These are phyloP conservation scores for Xerophyta viscosa DNA, from an alignment of 106 monocot species.

Conservation along the genomic window DNA sequence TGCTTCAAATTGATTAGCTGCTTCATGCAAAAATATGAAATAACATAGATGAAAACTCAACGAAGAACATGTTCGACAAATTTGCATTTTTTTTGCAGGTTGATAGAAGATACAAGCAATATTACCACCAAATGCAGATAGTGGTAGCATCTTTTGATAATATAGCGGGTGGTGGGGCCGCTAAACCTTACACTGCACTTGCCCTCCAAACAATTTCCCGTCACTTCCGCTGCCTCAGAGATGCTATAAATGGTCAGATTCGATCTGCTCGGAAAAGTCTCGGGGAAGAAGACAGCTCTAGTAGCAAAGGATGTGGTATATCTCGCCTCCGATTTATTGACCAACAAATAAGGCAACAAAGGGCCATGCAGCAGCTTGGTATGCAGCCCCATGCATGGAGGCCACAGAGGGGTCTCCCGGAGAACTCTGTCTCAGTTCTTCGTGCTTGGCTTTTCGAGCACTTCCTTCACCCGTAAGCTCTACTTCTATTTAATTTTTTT, in stretches of 20 bases:
- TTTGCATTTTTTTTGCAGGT: slow-evolving; percentile 29
- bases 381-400: slow-evolving; percentile 84
- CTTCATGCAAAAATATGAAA: too few relatives aligned
- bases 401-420: slow-evolving; percentile 85
- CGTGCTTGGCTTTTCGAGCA: slow-evolving; percentile 98
- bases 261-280: slow-evolving; percentile 37
- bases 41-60: neutral
- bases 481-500: neutral
- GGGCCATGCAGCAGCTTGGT: slow-evolving; percentile 65
- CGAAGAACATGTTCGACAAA: neutral
- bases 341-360: slow-evolving; percentile 73
- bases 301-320: slow-evolving; percentile 31
- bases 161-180: slow-evolving; percentile 49
- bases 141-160: slow-evolving; percentile 74
- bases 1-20: too few relatives aligned
- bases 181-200: slow-evolving; percentile 76
- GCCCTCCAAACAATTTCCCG: slow-evolving; percentile 84
- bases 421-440: slow-evolving; percentile 69
- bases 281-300: slow-evolving; percentile 53
- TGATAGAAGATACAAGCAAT: slow-evolving; percentile 79
- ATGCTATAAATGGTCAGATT: slow-evolving; percentile 76
- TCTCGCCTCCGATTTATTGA: slow-evolving; percentile 73
- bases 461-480: slow-evolving; percentile 80
- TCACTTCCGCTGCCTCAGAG: slow-evolving; percentile 77
- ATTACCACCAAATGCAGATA: slow-evolving; percentile 80